Evolutionary conservation across 2,329 filamentous ascomycete species (phyloP).

Genomic region (Ceratocystis eucalypticola): DNA sequence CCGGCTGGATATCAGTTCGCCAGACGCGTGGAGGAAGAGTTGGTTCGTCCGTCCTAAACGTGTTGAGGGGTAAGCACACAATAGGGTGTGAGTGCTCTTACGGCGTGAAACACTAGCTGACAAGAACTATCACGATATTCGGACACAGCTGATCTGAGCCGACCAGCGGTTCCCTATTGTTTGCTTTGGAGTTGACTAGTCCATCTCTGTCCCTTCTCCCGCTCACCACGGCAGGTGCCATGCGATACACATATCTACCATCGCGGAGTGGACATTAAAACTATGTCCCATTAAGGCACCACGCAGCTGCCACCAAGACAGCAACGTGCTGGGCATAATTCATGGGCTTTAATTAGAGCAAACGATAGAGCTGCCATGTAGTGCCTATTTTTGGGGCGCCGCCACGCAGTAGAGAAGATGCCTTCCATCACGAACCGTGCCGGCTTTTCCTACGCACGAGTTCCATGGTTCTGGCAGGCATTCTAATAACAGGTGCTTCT

Average conservation of each 20-base stretch:
- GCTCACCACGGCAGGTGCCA: no score
- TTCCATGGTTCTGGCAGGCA: neutral
- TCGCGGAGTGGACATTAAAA: neutral
- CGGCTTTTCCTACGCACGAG: neutral
- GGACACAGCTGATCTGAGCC: no score
- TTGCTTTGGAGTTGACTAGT: no score
- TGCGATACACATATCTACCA: no score
- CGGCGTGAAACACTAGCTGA: neutral
- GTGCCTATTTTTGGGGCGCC: neutral
- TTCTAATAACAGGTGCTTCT: conserved; percentile 9
- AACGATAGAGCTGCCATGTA: no score
- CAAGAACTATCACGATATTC: neutral
- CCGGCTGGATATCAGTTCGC: no score
- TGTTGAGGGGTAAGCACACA: no score
- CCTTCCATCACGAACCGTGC: neutral
- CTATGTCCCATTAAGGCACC: neutral
- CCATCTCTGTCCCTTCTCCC: no score
- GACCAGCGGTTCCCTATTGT: no score
- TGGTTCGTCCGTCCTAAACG: no score
- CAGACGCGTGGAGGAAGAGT: no score
- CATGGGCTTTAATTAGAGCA: neutral
- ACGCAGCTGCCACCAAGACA: neutral
- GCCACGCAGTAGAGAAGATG: neutral
- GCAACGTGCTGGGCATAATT: neutral
- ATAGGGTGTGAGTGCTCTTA: no score